Percentiles rank a stretch among this genome's conserved stretches.
These are phyloP conservation scores for Ceratocystis cacaofunesta DNA, from an alignment of 2,329 filamentous ascomycete species.

Conservation along the genomic window DNA sequence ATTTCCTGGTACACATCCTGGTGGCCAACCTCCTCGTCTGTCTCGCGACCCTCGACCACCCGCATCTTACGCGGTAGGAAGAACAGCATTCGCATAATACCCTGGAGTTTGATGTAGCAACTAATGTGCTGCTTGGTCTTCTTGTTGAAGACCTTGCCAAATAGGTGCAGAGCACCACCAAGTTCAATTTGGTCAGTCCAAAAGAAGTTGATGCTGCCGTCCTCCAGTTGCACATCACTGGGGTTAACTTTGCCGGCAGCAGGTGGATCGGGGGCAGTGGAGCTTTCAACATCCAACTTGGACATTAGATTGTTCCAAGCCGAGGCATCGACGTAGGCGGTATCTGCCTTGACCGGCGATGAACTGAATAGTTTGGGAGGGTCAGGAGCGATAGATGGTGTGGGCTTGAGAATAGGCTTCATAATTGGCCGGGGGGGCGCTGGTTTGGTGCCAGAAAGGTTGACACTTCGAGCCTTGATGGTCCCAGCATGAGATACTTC, in stretches of 20 bases:
- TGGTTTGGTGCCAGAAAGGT: slow-evolving; percentile 61
- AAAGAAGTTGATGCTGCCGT: slow-evolving; percentile 86
- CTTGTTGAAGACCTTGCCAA: slow-evolving; percentile 91
- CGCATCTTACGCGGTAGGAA: slow-evolving; percentile 67
- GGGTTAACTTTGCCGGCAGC: slow-evolving; percentile 63
- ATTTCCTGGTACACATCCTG: slow-evolving; percentile 82
- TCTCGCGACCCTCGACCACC: slow-evolving; percentile 45
- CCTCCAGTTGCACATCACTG: slow-evolving; percentile 77
- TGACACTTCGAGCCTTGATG: slow-evolving; percentile 56
- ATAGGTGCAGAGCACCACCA: slow-evolving; percentile 80
- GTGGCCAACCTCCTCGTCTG: slow-evolving; percentile 68
- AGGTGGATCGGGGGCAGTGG: slow-evolving; percentile 37
- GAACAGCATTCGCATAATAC: slow-evolving; percentile 80
- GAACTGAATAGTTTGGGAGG: slow-evolving; percentile 33
- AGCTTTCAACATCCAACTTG: slow-evolving; percentile 73
- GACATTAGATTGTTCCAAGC: slow-evolving; percentile 80
- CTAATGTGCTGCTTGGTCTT: slow-evolving; percentile 65
- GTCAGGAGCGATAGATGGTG: slow-evolving; percentile 41
- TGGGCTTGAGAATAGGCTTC: slow-evolving; percentile 42
- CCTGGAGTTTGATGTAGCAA: slow-evolving; percentile 92
- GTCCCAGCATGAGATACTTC: slow-evolving; percentile 67
- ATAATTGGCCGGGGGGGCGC: slow-evolving; percentile 46
- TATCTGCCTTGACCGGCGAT: slow-evolving; percentile 9
- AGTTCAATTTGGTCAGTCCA: slow-evolving; percentile 95
- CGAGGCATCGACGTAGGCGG: slow-evolving; percentile 49